Conservation (phyloP, 2,329 filamentous ascomycete genomes). For the Phoma sp. region DNA sequence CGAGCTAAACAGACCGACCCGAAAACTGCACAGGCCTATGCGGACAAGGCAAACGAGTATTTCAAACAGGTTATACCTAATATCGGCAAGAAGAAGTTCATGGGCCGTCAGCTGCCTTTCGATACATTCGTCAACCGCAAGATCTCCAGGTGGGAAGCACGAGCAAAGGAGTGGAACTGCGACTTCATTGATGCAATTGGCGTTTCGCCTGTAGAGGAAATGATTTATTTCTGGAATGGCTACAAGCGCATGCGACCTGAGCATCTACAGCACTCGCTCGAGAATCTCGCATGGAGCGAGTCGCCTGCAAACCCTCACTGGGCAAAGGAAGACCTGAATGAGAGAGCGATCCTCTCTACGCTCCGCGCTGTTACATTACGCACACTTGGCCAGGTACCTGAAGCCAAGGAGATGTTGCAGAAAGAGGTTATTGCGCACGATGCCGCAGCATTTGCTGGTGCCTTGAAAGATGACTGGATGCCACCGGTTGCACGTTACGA, state of each 20-base stretch:
- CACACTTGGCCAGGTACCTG: constrained; percentile 64
- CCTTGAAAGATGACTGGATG: constrained; percentile 71
- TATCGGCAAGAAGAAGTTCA: constrained; percentile 85
- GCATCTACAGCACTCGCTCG: constrained; percentile 69
- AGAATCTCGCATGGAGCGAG: constrained; percentile 72
- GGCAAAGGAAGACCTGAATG: constrained; percentile 61
- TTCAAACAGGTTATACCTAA: constrained; percentile 74
- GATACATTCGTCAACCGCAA: constrained; percentile 86
- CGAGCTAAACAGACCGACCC: constrained; percentile 52
- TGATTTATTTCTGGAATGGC: constrained; percentile 94
- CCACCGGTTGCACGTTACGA: constrained; percentile 83
- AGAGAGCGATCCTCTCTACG: constrained; percentile 69
- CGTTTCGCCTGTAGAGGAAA: constrained; percentile 81
- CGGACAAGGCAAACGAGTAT: constrained; percentile 65
- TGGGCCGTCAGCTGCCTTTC: constrained; percentile 88
- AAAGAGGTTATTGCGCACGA: constrained; percentile 67
- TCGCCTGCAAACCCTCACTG: constrained; percentile 54
- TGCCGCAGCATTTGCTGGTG: constrained; percentile 61
- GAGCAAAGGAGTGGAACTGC: constrained; percentile 67
- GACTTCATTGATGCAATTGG: constrained; percentile 81
- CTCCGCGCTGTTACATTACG: constrained; percentile 70
- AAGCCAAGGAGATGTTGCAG: constrained; percentile 70
- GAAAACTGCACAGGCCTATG: constrained; percentile 53
- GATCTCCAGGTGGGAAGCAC: constrained; percentile 83
- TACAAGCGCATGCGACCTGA: constrained; percentile 75